phyloP scores from a whole-genome alignment of 2,329 filamentous ascomycete genomes.

The Arthrobotrys conoides region DNA sequence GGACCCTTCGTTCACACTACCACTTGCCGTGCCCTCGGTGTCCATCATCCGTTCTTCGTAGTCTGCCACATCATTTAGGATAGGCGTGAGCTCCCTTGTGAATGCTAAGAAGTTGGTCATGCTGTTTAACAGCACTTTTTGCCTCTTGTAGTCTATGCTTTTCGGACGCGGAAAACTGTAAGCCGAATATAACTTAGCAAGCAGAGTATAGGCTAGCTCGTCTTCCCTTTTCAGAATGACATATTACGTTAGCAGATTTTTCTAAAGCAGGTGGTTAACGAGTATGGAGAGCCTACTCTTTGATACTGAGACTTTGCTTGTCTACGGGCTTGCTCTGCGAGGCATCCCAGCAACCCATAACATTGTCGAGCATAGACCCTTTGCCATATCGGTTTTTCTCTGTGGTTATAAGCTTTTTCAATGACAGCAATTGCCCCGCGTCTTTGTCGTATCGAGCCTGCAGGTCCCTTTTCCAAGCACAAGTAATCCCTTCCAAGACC shows the following conservation, averaged over 20 bases:
- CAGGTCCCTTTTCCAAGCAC: slow-evolving; percentile 8
- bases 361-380: background rate
- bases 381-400: background rate
- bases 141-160: background rate
- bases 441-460: slow-evolving; percentile 17
- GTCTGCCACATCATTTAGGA: background rate
- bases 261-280: no score
- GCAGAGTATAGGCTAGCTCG: background rate
- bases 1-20: background rate
- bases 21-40: background rate
- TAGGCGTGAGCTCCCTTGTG: slow-evolving; percentile 13
- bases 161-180: slow-evolving; percentile 22
- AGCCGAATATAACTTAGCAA: slow-evolving; percentile 25
- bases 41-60: slow-evolving; percentile 1
- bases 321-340: background rate
- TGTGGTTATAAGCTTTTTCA: background rate
- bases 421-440: background rate
- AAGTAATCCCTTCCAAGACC: background rate
- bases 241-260: background rate
- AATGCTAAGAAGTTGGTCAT: slow-evolving; percentile 7
- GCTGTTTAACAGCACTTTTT: background rate
- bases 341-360: slow-evolving; percentile 7
- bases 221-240: background rate
- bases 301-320: slow-evolving; percentile 1
- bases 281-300: background rate